Base-by-base conservation (phyloP, 2,329 filamentous ascomycete species). In the Alternaria sp. region DNA sequence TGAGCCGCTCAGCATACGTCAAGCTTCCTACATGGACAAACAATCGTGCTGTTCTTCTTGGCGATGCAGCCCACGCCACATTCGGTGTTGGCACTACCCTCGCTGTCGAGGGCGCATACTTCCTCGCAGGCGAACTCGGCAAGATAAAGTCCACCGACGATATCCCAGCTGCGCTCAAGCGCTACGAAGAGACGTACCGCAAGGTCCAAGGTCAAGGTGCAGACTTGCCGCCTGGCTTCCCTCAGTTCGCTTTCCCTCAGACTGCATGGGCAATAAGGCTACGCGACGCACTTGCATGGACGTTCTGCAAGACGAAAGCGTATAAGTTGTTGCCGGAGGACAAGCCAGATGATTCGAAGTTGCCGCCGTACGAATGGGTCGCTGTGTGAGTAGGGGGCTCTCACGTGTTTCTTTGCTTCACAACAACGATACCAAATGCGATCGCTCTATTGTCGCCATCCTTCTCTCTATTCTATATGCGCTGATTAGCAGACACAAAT, bases 21-120 rank as follows among this genome's bases (percentile, higher is more conserved):
- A 82, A 82, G 45, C 62, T 84, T 57, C 71, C 80, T 0, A 67
- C 65, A 5, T 87, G 82, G 84, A 82, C 75, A 4, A 76, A 76
- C 0, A 83, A 84, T 0, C 82, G 86, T 0, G 81, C 87, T 3
- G 82, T 80, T 2, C 76, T 88, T 0, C 55, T 88, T 0, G 87
- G 87, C 0, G 87, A 90, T 65, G 85, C 88, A 2, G 81, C 74
- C 0, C 79, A 79, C 50, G 78, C 76, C 21, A 77, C 71, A 0
- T 73, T 75, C 47, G 75, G 74, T 10, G 53, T 75, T 5, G 75
- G 75, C 1, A 72, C 74, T 5, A 76, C 73, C 9, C 66, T 79
- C 4, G 80, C 81, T 3, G 76, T 83, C 21, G 65, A 76, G 4
- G 80, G 80, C 2, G 78, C 77, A 2, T 83, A 82, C 49, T 65